phyloP scores from a whole-genome alignment of 352 stramenopile species.

The Pythium pyrilobum region DNA sequence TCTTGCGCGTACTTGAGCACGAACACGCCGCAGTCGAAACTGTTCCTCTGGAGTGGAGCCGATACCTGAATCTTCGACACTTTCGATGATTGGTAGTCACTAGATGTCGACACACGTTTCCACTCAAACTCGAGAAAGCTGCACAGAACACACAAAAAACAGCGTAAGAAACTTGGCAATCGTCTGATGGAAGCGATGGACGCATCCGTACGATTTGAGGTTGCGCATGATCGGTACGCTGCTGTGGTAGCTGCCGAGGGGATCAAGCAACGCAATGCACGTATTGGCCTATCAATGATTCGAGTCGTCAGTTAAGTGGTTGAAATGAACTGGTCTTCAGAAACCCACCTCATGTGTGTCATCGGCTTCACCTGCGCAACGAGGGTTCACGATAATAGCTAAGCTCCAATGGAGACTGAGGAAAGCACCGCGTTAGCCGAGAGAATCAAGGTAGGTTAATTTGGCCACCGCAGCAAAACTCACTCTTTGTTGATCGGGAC shows the following conservation, averaged over 20 bases:
- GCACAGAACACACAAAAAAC: not conserved
- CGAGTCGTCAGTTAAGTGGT: too few species aligned
- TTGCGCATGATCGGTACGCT: slow-evolving; percentile 49
- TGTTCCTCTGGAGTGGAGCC: slow-evolving; percentile 12
- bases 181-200: not conserved
- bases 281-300: too few species aligned
- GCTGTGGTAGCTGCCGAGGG: slow-evolving; percentile 66
- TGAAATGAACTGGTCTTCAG: not conserved
- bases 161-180: not conserved
- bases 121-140: slow-evolving; percentile 25
- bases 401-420: slow-evolving; percentile 80
- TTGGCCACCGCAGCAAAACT: not conserved
- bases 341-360: slow-evolving; percentile 27
- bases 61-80: slow-evolving; percentile 3
- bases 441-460: not conserved
- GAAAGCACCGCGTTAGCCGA: not conserved
- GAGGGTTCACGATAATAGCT: slow-evolving; percentile 70
- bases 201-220: slow-evolving; percentile 39
- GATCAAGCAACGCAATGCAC: slow-evolving; percentile 65
- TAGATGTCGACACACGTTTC: slow-evolving; percentile 56
- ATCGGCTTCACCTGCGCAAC: slow-evolving; percentile 24
- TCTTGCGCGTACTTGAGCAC: slow-evolving; percentile 23
- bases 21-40: slow-evolving; percentile 19
- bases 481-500: slow-evolving; percentile 87
- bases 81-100: slow-evolving; percentile 33